Conservation (phyloP, 192 early-diverging fungal species). For the Linnemannia schmuckeri region DNA sequence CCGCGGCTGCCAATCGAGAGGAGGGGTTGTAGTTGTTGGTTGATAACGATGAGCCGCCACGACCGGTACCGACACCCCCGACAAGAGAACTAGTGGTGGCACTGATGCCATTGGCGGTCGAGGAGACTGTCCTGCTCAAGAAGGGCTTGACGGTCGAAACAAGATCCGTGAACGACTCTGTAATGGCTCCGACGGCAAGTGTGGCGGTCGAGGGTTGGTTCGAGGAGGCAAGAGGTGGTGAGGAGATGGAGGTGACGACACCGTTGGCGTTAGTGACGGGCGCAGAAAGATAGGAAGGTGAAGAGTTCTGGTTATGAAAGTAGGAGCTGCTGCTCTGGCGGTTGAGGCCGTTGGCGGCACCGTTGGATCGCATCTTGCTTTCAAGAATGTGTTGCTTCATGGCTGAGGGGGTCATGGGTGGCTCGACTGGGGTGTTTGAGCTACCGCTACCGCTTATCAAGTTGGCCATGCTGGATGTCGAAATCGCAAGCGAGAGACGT, state of each 20-base stretch:
- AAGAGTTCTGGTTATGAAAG: slow-evolving; percentile 1
- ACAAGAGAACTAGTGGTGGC: slow-evolving; percentile 16
- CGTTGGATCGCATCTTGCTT: slow-evolving; percentile 25
- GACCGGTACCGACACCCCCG: slow-evolving; percentile 19
- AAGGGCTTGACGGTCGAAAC: slow-evolving; percentile 50
- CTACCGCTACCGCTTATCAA: slow-evolving; percentile 5
- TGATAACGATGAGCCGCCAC: neutral
- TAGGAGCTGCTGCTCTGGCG: slow-evolving; percentile 21
- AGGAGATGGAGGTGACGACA: slow-evolving; percentile 26
- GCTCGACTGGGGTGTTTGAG: neutral
- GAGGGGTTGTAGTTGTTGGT: slow-evolving; percentile 14
- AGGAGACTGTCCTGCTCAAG: slow-evolving; percentile 20
- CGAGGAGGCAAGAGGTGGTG: slow-evolving; percentile 8
- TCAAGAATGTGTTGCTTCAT: slow-evolving; percentile 45
- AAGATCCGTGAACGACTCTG: slow-evolving; percentile 34
- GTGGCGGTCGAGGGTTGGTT: slow-evolving; percentile 25
- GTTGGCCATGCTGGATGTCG: slow-evolving; percentile 8
- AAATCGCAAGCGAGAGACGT: slow-evolving; percentile 34
- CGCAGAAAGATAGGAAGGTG: neutral
- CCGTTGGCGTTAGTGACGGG: slow-evolving; percentile 19
- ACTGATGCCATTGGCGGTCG: slow-evolving; percentile 3
- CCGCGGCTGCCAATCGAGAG: slow-evolving; percentile 31
- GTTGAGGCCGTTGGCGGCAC: neutral
- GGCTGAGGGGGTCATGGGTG: slow-evolving; percentile 31
- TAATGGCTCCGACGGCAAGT: slow-evolving; percentile 19